Base-by-base conservation (phyloP, 768 basidiomycete species). In the Sistotremastrum niveocremeum region DNA sequence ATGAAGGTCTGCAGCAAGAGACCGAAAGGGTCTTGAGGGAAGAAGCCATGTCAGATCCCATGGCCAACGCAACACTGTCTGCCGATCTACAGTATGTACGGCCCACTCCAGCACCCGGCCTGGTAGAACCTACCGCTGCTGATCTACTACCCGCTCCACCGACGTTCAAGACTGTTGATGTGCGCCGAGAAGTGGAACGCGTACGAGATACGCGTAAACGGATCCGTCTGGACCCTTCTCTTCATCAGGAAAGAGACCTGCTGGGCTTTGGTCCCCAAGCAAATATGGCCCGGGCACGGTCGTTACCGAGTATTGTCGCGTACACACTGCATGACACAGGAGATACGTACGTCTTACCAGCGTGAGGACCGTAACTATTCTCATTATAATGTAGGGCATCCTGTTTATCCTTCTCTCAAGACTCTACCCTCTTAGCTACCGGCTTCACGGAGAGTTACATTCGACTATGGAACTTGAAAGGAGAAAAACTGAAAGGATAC, bases 401-500 rank as follows among this genome's bases (percentile, higher is more conserved):
- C 4, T 88, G 84, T 54, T 81, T 80, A 48, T 76, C 81, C 11
- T 97, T 98, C 57, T 98, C 95, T 31, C 73, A 73, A 37, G 95
- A 99, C 61, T 83, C 82, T 0, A 84, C 93, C 6, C 62, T 98
- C 7, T 78, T 99, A 77, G 95, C 94, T 1, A 85, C 84, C 39
- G 95, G 95, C 3, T 97, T 95, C 59, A 76, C 87, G 29, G 93
- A 99, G 63, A 97, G 91, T 56, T 93, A 89, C 57, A 84, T 98
- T 50, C 76, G 90, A 39, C 53, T 99, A 51, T 99, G 95, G 93
- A 94, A 76, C 59, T 65, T 98, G 44, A 97, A 91, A 57, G 91
- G 90, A 34, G 88, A 95, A 57, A 86, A 81, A 53, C 62, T 99
- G 34, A 76, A 68, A 54, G 87, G 84, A 4, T 59, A 83, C 48